These are phyloP conservation scores for Manihot esculenta DNA, from an alignment of 441 rosid genomes.

Conservation along the genomic window DNA sequence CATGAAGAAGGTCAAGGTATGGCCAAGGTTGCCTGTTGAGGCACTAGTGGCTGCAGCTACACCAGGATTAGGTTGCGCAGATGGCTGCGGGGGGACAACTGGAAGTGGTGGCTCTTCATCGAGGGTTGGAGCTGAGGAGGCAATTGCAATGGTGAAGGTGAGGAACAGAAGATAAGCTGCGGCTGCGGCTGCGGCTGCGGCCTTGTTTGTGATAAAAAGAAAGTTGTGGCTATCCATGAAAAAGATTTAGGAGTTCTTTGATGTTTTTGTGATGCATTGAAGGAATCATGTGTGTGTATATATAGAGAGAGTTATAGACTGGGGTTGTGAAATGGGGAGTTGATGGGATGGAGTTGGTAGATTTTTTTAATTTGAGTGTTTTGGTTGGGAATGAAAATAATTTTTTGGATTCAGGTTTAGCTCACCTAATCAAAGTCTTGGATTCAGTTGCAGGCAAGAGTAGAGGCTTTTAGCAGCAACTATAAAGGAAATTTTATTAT, in stretches of 20 bases:
- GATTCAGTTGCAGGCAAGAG: neutral
- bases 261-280: conserved; percentile 27
- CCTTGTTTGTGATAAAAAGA: neutral
- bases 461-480: neutral
- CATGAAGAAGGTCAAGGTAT: conserved; percentile 42
- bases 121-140: conserved; percentile 21
- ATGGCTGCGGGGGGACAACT: conserved; percentile 24
- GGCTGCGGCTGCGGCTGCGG: too few relatives aligned
- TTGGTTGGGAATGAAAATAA: conserved; percentile 16
- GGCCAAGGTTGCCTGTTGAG: conserved; percentile 22
- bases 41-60: conserved; percentile 23
- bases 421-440: conserved; percentile 12
- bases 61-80: conserved; percentile 17
- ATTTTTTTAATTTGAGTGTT: too few relatives aligned
- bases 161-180: conserved; percentile 38
- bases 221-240: conserved; percentile 39
- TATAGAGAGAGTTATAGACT: too few relatives aligned
- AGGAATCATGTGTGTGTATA: conserved; percentile 11
- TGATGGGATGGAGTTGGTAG: conserved; percentile 46
- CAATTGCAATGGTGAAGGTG: conserved; percentile 35
- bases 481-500: too few relatives aligned
- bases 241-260: neutral
- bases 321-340: too few relatives aligned
- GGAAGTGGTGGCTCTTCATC: too few relatives aligned
- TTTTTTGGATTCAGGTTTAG: neutral